Percentiles rank a stretch among this genome's conserved stretches.
phyloP scores from a whole-genome alignment of 1,139 yeast genomes.

The Protomyces inouyei region DNA sequence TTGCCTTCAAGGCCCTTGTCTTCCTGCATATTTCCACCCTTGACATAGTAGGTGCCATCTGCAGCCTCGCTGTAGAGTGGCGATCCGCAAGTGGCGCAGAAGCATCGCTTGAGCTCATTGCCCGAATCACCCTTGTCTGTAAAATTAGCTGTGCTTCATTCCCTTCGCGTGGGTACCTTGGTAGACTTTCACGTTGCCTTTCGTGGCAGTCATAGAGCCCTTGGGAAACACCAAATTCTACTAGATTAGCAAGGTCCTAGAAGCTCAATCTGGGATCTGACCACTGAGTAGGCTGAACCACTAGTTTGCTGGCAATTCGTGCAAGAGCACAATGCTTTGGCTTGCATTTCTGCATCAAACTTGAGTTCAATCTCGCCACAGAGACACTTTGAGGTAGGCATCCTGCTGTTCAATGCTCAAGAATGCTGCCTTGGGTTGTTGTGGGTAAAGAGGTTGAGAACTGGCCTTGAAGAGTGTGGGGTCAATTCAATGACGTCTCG shows the following conservation, averaged over 20 bases:
- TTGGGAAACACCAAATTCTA: not conserved
- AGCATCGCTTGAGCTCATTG: not conserved
- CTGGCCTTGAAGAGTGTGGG: too few species aligned
- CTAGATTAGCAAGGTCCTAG: not conserved
- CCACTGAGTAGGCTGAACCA: not conserved
- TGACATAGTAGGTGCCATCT: slow-evolving; percentile 4
- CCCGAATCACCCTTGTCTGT: slow-evolving; percentile 1
- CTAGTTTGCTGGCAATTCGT: slow-evolving; percentile 1
- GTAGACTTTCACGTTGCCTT: not conserved
- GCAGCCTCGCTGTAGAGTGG: not conserved
- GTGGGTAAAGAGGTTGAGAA: too few species aligned
- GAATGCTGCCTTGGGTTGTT: too few species aligned
- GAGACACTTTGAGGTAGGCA: not conserved
- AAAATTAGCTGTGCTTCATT: not conserved
- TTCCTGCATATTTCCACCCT: not conserved
- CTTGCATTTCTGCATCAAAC: not conserved
- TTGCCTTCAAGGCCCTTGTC: not conserved
- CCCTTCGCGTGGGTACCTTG: too few species aligned
- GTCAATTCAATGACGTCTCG: too few species aligned
- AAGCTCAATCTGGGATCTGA: not conserved
- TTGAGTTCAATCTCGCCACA: not conserved
- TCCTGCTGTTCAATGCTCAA: too few species aligned
- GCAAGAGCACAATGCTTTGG: not conserved
- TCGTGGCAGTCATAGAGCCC: not conserved
- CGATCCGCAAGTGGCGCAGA: slow-evolving; percentile 1